A percentile compares a stretch with the other conserved stretches of the same genome.
These are phyloP conservation scores for Dictyophora rubrovolvata DNA, from an alignment of 768 basidiomycete species.

Conservation along the genomic window DNA sequence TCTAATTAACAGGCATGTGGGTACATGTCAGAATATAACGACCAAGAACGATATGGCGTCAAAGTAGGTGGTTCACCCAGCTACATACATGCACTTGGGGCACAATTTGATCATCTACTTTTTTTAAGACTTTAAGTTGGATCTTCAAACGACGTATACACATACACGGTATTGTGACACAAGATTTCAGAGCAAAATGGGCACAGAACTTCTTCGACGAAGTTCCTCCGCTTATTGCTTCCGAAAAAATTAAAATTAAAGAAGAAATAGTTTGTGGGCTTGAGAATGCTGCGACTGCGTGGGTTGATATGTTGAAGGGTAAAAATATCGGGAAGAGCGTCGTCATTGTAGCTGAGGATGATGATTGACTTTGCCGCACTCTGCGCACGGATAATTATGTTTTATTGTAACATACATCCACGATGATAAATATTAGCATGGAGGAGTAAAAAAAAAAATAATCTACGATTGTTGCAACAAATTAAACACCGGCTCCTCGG, in stretches of 20 bases:
- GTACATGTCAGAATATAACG: constrained; percentile 23
- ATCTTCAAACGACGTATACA: background rate
- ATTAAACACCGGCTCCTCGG: too few relatives aligned
- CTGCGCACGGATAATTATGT: too few relatives aligned
- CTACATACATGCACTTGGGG: too few relatives aligned
- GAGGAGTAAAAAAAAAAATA: too few relatives aligned
- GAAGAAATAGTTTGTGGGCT: constrained; percentile 39
- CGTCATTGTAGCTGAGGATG: constrained; percentile 12
- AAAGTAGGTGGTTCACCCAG: constrained; percentile 7
- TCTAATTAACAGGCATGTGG: constrained; percentile 17
- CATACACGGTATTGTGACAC: background rate
- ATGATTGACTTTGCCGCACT: background rate
- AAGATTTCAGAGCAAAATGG: constrained; percentile 15
- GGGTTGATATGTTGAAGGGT: constrained; percentile 26
- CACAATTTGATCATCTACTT: background rate
- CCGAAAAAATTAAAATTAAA: constrained; percentile 35
- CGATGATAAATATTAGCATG: too few relatives aligned
- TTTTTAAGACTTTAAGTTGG: background rate
- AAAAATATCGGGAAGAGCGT: constrained; percentile 29
- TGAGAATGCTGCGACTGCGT: constrained; percentile 28
- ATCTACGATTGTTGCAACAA: too few relatives aligned
- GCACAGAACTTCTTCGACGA: constrained; percentile 30
- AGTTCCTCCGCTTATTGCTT: constrained; percentile 31
- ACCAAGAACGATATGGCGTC: constrained; percentile 12
- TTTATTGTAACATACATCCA: too few relatives aligned